Conservation (phyloP, 768 basidiomycete species). For the Pulveroboletus frians region DNA sequence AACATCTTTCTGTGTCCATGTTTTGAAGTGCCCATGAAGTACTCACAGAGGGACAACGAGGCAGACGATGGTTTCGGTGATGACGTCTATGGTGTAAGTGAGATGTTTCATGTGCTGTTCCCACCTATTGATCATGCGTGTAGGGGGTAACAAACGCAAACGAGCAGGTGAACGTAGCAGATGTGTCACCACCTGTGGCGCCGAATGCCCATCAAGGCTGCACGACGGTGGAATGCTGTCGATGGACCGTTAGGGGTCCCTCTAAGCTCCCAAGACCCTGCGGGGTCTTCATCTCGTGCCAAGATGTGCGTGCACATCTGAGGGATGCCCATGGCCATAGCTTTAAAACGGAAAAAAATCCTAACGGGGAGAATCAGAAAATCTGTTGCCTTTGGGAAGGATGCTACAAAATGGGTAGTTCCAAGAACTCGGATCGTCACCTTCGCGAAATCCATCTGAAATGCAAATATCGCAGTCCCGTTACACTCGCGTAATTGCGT, state of each 20-base stretch:
- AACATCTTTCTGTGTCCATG: background rate
- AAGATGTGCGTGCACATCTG: background rate
- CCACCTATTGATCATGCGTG: background rate
- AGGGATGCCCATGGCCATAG: background rate
- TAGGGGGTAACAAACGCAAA: too few relatives aligned
- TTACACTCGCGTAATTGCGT: too few relatives aligned
- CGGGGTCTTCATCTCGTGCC: conserved; percentile 6
- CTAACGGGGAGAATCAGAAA: too few relatives aligned
- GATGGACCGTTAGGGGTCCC: background rate
- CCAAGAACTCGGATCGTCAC: conserved; percentile 8
- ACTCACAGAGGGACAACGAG: background rate
- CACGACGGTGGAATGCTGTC: background rate
- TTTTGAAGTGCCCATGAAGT: background rate
- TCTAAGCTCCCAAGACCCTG: too few relatives aligned
- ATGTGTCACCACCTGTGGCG: too few relatives aligned
- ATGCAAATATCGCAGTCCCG: too few relatives aligned
- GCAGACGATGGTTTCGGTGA: background rate
- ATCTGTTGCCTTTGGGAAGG: background rate
- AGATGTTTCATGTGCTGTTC: background rate
- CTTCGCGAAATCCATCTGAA: background rate
- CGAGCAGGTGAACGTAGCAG: too few relatives aligned
- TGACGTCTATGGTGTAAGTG: background rate
- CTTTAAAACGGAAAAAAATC: background rate
- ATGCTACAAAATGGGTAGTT: rapidly evolving
- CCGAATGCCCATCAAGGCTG: conserved; percentile 1